Percentiles rank a stretch among this genome's conserved stretches.
These are phyloP conservation scores for Kalmusia sp. DNA, from an alignment of 2,329 filamentous ascomycete species.

Conservation along the genomic window DNA sequence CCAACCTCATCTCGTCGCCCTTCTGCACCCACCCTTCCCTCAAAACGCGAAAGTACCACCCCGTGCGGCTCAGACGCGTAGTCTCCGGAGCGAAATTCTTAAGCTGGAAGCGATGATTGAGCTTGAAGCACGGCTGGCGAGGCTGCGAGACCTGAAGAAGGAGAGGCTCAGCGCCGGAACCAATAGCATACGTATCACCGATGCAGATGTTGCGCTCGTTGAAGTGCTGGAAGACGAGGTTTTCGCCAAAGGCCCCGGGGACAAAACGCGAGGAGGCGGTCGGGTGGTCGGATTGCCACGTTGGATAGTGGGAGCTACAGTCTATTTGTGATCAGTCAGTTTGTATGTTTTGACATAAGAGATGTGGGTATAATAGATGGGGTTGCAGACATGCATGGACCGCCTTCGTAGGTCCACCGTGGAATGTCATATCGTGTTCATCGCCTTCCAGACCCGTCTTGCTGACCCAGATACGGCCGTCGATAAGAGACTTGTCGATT, in stretches of 20 bases:
- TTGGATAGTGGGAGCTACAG: slow-evolving; percentile 9
- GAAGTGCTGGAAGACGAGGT: slow-evolving; percentile 63
- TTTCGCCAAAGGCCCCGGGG: slow-evolving; percentile 67
- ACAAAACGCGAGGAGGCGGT: slow-evolving; percentile 57
- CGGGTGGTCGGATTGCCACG: slow-evolving; percentile 38
- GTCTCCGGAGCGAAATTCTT: slow-evolving; percentile 65
- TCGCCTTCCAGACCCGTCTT: slow-evolving; percentile 62
- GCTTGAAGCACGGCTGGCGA: slow-evolving; percentile 69
- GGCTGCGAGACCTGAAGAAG: slow-evolving; percentile 65
- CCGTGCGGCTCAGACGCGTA: slow-evolving; percentile 63
- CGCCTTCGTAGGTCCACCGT: slow-evolving; percentile 68
- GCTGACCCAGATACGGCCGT: slow-evolving; percentile 7
- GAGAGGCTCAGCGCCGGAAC: slow-evolving; percentile 35
- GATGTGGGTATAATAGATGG: neutral
- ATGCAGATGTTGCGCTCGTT: slow-evolving; percentile 71
- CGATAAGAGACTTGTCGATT: slow-evolving; percentile 2
- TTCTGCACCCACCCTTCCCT: slow-evolving; percentile 19
- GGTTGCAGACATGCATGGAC: slow-evolving; percentile 59
- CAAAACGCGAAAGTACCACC: slow-evolving; percentile 70
- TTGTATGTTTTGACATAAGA: slow-evolving; percentile 16
- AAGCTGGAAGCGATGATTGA: slow-evolving; percentile 69
- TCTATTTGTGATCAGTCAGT: neutral
- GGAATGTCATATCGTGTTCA: slow-evolving; percentile 66
- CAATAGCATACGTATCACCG: slow-evolving; percentile 62
- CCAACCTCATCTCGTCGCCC: neutral